Evolutionary conservation across 306 rosid species (phyloP).

Genomic region (Biancaea sappan): DNA sequence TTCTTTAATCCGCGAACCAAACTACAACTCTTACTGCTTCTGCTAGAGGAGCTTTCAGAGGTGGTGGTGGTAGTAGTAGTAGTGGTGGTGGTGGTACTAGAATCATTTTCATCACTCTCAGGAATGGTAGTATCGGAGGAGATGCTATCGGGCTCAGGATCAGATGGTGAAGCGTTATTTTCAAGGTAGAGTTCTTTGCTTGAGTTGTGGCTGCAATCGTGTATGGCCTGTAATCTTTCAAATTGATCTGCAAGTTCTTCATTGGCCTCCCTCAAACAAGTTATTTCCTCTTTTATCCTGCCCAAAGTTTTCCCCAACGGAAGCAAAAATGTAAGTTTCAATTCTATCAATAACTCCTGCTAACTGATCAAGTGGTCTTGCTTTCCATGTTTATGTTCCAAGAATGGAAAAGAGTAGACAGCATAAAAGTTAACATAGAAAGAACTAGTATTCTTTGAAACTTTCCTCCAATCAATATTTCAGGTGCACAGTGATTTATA

Average conservation of each 20-base stretch:
- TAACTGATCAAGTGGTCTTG: neutral
- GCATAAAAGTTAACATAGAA: neutral
- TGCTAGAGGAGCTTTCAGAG: slow-evolving; percentile 40
- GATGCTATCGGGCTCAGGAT: slow-evolving; percentile 30
- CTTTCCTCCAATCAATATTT: neutral
- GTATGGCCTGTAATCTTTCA: slow-evolving; percentile 37
- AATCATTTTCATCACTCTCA: slow-evolving; percentile 42
- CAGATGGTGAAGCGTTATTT: slow-evolving; percentile 7
- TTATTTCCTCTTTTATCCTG: slow-evolving; percentile 35
- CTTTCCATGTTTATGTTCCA: neutral
- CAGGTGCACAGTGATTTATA: neutral
- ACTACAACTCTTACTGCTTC: slow-evolving; percentile 25
- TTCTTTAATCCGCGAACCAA: slow-evolving; percentile 23
- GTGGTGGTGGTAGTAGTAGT: too few species aligned
- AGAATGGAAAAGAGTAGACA: neutral
- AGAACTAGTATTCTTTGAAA: neutral
- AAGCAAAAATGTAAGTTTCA: neutral
- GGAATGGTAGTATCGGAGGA: slow-evolving; percentile 38
- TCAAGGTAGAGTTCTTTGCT: slow-evolving; percentile 1
- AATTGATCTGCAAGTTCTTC: slow-evolving; percentile 41
- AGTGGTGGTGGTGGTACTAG: too few species aligned
- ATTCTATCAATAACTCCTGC: neutral
- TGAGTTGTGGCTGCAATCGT: slow-evolving; percentile 13
- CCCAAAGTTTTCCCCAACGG: slow-evolving; percentile 33
- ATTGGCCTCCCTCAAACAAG: slow-evolving; percentile 31